Percentiles rank a stretch among this genome's conserved stretches.
Evolutionary conservation across 2,329 filamentous ascomycete species (phyloP).

Genomic region (Incumbomyces lentus): DNA sequence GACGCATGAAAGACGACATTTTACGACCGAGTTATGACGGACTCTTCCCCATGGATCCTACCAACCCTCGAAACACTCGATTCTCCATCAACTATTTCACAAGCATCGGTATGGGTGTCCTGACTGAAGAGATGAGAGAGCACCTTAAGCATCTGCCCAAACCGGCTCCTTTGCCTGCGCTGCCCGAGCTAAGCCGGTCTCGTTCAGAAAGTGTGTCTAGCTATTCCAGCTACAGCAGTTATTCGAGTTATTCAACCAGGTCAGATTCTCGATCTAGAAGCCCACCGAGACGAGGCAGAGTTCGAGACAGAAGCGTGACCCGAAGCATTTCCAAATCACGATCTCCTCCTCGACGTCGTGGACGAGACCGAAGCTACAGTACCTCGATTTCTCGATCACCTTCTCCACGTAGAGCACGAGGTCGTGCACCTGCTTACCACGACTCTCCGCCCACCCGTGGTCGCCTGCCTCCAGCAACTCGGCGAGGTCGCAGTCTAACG

Average conservation of each 20-base stretch:
- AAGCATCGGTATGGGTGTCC: conserved; percentile 85
- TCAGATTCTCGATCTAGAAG: conserved; percentile 17
- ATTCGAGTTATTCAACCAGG: conserved; percentile 33
- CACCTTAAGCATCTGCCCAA: conserved; percentile 82
- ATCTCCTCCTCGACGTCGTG: conserved; percentile 19
- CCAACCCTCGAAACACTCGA: conserved; percentile 72
- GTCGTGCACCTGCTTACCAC: conserved; percentile 11
- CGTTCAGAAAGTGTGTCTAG: conserved; percentile 56
- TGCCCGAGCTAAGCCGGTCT: conserved; percentile 41
- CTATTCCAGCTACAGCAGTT: conserved; percentile 69
- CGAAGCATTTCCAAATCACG: conserved; percentile 20
- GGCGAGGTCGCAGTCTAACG: conserved; percentile 14
- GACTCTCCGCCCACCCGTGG: conserved; percentile 13
- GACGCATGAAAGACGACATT: conserved; percentile 65
- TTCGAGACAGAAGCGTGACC: conserved; percentile 12
- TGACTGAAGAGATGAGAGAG: conserved; percentile 93
- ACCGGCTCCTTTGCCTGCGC: conserved; percentile 57
- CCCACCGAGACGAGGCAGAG: conserved; percentile 23
- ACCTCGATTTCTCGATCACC: conserved; percentile 17
- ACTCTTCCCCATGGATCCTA: conserved; percentile 68
- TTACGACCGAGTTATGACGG: conserved; percentile 70
- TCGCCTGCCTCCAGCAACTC: conserved; percentile 6
- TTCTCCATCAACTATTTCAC: conserved; percentile 99
- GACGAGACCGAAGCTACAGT: conserved; percentile 13
- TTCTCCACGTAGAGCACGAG: conserved; percentile 10